Evolutionary conservation across 1,284 basidiomycete genomes (phyloP).

Genomic region (Malassezia japonica): DNA sequence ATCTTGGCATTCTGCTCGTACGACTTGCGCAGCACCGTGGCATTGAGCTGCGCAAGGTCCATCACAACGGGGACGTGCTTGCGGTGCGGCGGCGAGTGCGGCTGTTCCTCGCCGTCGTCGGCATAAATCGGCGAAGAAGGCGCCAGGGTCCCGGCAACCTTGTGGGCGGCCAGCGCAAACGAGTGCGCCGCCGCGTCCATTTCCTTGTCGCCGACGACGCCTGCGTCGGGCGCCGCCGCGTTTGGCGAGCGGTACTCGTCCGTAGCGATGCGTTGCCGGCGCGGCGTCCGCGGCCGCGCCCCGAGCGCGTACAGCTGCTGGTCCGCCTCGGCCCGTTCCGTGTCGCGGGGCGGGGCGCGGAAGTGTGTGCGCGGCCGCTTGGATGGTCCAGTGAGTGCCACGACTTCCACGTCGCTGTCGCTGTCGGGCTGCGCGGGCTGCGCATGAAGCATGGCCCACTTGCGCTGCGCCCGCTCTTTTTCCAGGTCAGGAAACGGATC

Average conservation of each 20-base stretch:
- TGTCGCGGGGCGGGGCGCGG: slow-evolving; percentile 1
- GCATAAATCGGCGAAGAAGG: slow-evolving; percentile 5
- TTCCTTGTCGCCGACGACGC: slow-evolving; percentile 20
- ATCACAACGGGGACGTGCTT: slow-evolving; percentile 16
- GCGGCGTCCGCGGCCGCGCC: slow-evolving; percentile 11
- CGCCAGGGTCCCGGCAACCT: slow-evolving; percentile 20
- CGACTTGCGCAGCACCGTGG: slow-evolving; percentile 25
- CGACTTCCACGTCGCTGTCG: slow-evolving; percentile 12
- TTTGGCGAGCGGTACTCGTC: slow-evolving; percentile 16
- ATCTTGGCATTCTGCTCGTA: slow-evolving; percentile 21
- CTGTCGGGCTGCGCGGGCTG: neutral
- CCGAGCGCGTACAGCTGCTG: neutral
- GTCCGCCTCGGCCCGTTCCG: slow-evolving; percentile 1
- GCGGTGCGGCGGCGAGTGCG: neutral
- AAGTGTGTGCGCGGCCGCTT: neutral
- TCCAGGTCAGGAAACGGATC: neutral
- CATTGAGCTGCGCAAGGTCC: slow-evolving; percentile 32
- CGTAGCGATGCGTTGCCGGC: slow-evolving; percentile 3
- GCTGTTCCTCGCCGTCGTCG: neutral
- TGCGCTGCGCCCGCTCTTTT: slow-evolving; percentile 3
- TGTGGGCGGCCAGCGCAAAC: slow-evolving; percentile 24
- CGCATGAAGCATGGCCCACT: slow-evolving; percentile 13
- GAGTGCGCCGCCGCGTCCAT: slow-evolving; percentile 22
- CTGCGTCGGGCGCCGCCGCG: neutral
- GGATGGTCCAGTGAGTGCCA: neutral